phyloP scores from a whole-genome alignment of 331 rosid genomes.

The Telfairia occidentalis region DNA sequence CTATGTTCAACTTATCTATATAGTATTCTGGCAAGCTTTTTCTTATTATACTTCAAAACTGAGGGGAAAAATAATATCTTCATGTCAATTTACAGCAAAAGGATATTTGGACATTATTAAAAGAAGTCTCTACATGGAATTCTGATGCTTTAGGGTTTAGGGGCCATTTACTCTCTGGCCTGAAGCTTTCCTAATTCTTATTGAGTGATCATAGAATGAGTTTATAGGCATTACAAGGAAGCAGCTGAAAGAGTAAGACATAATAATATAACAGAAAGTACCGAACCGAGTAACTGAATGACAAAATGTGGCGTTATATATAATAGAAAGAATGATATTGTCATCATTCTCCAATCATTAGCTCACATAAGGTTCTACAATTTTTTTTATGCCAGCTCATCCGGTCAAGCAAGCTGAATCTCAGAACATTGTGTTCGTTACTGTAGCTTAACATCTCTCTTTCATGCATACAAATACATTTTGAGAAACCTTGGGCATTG shows the following conservation, averaged over 20 bases:
- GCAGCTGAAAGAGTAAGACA: not conserved
- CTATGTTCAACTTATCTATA: not conserved
- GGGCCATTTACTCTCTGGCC: not conserved
- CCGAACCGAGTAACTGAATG: not conserved
- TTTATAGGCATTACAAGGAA: not conserved
- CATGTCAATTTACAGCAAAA: not conserved
- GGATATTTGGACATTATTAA: not conserved
- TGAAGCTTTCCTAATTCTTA: not conserved
- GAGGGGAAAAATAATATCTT: not conserved
- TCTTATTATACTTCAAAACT: not conserved
- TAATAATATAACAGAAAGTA: not conserved
- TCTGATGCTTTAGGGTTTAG: not conserved
- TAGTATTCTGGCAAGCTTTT: not conserved
- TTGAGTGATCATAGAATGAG: not conserved
- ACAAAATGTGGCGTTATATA: not conserved
- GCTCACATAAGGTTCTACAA: not conserved
- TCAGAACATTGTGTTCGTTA: not conserved
- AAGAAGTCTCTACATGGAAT: not conserved
- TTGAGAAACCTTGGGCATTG: not conserved
- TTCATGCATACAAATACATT: not conserved
- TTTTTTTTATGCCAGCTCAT: not conserved
- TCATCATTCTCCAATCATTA: not conserved
- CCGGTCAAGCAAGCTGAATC: not conserved
- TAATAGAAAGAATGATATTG: not conserved
- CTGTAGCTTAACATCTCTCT: not conserved